A percentile compares a stretch with the other conserved stretches of the same genome.
These are phyloP conservation scores for Theobroma cacao DNA, from an alignment of 345 rosid genomes.

Conservation along the genomic window DNA sequence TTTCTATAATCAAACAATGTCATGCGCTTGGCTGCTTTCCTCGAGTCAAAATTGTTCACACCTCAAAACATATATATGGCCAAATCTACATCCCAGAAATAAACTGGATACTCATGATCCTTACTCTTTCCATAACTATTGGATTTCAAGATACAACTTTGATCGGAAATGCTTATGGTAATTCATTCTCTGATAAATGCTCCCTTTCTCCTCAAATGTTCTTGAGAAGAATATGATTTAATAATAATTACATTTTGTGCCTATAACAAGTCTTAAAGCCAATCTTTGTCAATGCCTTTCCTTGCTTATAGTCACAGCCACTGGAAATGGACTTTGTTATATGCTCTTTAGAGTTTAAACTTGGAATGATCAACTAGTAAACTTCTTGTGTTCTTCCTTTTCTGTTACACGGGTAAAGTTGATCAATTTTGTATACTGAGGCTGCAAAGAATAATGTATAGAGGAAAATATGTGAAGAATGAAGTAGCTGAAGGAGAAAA, in stretches of 20 bases:
- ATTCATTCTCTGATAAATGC: slow-evolving; percentile 10
- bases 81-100: slow-evolving; percentile 96
- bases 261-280: not conserved
- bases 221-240: not conserved
- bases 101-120: slow-evolving; percentile 94
- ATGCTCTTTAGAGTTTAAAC: not conserved
- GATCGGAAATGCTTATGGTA: slow-evolving; percentile 96
- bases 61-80: slow-evolving; percentile 77
- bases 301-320: not conserved
- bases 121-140: slow-evolving; percentile 75
- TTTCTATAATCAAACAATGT: slow-evolving; percentile 86
- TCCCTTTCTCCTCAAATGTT: not conserved
- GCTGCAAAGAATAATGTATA: not conserved
- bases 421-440: not conserved
- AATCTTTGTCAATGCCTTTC: not conserved
- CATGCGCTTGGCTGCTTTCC: slow-evolving; percentile 98
- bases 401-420: not conserved
- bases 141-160: slow-evolving; percentile 75
- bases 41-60: slow-evolving; percentile 89
- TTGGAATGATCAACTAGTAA: not conserved
- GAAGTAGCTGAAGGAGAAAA: not conserved
- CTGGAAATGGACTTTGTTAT: not conserved
- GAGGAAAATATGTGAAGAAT: not conserved
- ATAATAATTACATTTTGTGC: not conserved
- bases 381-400: not conserved